phyloP scores from a whole-genome alignment of 78 protist species.

The Bodo saltans region DNA sequence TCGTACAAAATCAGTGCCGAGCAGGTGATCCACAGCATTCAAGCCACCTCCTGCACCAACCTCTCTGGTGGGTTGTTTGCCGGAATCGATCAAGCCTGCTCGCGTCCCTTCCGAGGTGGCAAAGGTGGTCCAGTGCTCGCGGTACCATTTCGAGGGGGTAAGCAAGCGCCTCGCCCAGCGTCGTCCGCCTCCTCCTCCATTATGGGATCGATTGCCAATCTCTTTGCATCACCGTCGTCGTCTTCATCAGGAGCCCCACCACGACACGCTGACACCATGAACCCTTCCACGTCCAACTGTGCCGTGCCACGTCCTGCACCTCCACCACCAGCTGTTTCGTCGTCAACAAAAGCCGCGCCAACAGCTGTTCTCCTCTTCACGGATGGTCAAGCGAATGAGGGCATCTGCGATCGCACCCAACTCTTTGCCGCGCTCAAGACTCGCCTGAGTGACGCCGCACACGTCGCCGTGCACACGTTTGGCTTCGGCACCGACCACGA shows the following conservation, averaged over 20 bases:
- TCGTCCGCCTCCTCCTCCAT: no score
- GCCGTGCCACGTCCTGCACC: background rate
- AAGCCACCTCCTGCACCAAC: constrained; percentile 35
- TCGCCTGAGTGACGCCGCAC: background rate
- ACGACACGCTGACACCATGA: background rate
- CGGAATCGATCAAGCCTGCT: constrained; percentile 21
- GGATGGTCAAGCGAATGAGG: constrained; percentile 58
- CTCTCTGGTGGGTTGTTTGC: constrained; percentile 47
- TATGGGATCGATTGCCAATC: no score
- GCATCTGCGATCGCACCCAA: background rate
- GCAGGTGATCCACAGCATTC: background rate
- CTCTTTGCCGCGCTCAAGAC: background rate
- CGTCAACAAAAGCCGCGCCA: background rate
- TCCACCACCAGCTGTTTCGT: background rate
- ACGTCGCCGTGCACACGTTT: constrained; percentile 27
- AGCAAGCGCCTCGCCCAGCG: no score
- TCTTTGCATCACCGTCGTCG: no score
- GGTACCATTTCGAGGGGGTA: no score
- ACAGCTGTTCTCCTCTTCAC: constrained; percentile 45
- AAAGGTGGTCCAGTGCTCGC: background rate
- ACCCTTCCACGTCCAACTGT: background rate
- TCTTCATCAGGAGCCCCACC: background rate
- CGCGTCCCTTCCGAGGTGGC: background rate
- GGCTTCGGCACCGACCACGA: constrained; percentile 51
- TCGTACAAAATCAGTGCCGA: background rate